Conservation (phyloP, 2,329 filamentous ascomycete species). For the Colletotrichum horii region DNA sequence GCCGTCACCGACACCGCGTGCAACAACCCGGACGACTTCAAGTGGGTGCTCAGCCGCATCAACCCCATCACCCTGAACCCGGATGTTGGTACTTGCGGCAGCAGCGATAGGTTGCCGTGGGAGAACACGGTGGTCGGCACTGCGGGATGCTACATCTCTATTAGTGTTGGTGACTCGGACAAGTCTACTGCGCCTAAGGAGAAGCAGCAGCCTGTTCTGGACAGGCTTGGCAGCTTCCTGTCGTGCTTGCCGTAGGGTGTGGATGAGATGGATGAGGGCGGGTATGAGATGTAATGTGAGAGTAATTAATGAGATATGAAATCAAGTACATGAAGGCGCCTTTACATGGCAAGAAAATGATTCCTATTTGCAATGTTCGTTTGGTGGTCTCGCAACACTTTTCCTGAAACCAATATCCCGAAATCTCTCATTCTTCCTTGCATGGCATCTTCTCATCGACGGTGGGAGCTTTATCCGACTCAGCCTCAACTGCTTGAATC, state of each 20-base stretch:
- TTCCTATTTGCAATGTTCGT: background rate
- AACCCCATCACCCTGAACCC: constrained; percentile 56
- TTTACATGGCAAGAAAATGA: background rate
- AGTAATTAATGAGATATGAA: background rate
- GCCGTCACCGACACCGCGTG: constrained; percentile 48
- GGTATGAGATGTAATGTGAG: background rate
- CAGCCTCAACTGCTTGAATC: background rate
- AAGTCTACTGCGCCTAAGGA: constrained; percentile 63
- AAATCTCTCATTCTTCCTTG: background rate
- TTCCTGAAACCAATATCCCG: background rate
- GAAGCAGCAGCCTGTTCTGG: constrained; percentile 54
- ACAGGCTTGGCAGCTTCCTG: constrained; percentile 54
- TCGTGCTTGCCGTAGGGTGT: constrained; percentile 44
- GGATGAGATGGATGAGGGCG: background rate
- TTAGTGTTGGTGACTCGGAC: constrained; percentile 63
- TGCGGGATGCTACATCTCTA: constrained; percentile 63
- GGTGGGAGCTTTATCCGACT: background rate
- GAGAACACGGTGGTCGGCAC: constrained; percentile 57
- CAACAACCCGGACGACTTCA: constrained; percentile 57
- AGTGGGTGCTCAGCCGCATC: constrained; percentile 69
- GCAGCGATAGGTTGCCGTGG: constrained; percentile 55
- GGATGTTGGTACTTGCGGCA: constrained; percentile 65
- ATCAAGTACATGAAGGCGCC: background rate
- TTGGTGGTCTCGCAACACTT: background rate
- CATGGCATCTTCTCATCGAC: background rate